Percentiles rank a stretch among this genome's conserved stretches.
These are phyloP conservation scores for Termitomyces titanicus DNA, from an alignment of 768 basidiomycete genomes.

Conservation along the genomic window DNA sequence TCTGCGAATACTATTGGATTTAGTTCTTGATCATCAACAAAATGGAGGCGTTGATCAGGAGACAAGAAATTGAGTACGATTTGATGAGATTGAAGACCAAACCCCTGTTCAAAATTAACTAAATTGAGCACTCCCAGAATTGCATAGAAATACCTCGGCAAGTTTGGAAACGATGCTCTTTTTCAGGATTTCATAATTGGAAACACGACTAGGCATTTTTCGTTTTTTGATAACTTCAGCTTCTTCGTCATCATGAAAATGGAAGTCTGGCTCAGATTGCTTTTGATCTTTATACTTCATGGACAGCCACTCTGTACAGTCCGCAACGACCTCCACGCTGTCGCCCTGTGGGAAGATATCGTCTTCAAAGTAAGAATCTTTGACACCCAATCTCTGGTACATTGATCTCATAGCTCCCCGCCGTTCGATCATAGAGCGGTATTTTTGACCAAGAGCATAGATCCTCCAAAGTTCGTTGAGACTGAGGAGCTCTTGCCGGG, in stretches of 20 bases:
- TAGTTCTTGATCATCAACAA: constrained; percentile 78
- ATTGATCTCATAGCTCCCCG: constrained; percentile 56
- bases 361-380: constrained; percentile 74
- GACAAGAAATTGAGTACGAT: constrained; percentile 82
- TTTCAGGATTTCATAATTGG: constrained; percentile 81
- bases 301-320: constrained; percentile 86
- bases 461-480: constrained; percentile 90
- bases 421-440: constrained; percentile 80
- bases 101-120: constrained; percentile 50
- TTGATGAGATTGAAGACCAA: constrained; percentile 78
- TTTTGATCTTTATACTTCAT: constrained; percentile 81
- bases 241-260: constrained; percentile 71
- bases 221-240: constrained; percentile 51
- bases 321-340: constrained; percentile 85
- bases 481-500: constrained; percentile 68
- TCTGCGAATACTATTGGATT: constrained; percentile 82
- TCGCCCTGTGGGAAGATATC: constrained; percentile 66
- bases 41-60: constrained; percentile 49
- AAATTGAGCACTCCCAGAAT: background rate
- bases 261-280: constrained; percentile 56
- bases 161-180: constrained; percentile 73
- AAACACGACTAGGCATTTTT: constrained; percentile 81
- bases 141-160: constrained; percentile 58
- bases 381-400: constrained; percentile 64
- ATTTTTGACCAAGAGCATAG: constrained; percentile 84